Evolutionary conservation across 1,284 basidiomycete genomes (phyloP).

Genomic region (Heterobasidion parviporum): DNA sequence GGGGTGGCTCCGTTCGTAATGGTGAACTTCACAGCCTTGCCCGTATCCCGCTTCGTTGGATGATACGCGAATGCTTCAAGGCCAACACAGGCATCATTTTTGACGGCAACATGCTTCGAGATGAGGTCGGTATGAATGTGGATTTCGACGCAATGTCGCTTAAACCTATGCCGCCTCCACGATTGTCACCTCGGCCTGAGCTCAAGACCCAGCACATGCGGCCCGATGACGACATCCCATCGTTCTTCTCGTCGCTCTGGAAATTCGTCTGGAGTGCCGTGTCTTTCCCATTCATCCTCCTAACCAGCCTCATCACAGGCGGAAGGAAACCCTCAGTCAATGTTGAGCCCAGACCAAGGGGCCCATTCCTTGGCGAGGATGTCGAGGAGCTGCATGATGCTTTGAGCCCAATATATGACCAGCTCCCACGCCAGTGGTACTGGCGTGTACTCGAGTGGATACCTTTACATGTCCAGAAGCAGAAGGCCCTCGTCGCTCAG

Average conservation of each 20-base stretch:
- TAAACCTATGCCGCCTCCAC: not conserved
- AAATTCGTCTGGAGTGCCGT: not conserved
- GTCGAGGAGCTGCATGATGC: slow-evolving; percentile 44
- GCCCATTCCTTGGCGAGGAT: slow-evolving; percentile 25
- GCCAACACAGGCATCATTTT: slow-evolving; percentile 28
- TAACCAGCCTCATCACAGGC: slow-evolving; percentile 1
- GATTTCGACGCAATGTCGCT: not conserved
- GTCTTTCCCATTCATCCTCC: not conserved
- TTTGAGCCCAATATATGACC: slow-evolving; percentile 43
- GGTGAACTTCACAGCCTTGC: slow-evolving; percentile 42
- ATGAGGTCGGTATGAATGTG: slow-evolving; percentile 28
- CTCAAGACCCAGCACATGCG: not conserved
- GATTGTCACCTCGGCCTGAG: not conserved
- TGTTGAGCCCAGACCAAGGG: slow-evolving; percentile 1
- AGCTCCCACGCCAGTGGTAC: slow-evolving; percentile 29
- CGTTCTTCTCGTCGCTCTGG: slow-evolving; percentile 9
- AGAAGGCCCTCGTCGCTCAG: not conserved
- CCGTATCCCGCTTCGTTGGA: slow-evolving; percentile 56
- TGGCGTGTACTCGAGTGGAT: slow-evolving; percentile 54
- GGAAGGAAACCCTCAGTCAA: not conserved
- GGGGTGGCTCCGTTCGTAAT: slow-evolving; percentile 49
- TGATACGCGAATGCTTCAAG: slow-evolving; percentile 51
- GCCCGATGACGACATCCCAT: not conserved
- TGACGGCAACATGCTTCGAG: slow-evolving; percentile 20
- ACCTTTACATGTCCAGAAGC: slow-evolving; percentile 17